Percentiles rank a stretch among this genome's conserved stretches.
Conservation (phyloP, 495 filamentous ascomycete genomes). For the Hyaloscypha bicolor region DNA sequence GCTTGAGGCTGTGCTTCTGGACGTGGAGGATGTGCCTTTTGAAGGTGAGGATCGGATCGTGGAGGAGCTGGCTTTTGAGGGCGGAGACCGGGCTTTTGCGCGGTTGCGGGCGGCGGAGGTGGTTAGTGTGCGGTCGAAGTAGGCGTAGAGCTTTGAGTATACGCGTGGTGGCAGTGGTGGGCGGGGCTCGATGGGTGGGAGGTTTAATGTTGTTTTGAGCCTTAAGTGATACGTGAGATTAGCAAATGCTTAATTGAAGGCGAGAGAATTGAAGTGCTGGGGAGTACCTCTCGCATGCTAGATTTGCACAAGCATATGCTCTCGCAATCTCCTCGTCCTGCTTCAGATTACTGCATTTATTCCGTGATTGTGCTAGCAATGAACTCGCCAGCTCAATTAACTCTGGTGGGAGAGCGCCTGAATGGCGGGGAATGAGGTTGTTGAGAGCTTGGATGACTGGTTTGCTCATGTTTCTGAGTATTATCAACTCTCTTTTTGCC, state of each 20-base stretch:
- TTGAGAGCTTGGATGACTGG: conserved; percentile 75
- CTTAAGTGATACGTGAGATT: conserved; percentile 41
- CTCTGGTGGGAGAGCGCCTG: conserved; percentile 67
- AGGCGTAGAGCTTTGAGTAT: conserved; percentile 82
- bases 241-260: not conserved
- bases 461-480: conserved; percentile 59
- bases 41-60: not conserved
- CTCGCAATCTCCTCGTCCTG: conserved; percentile 87
- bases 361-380: conserved; percentile 84
- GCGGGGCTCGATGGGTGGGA: conserved; percentile 76
- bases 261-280: not conserved
- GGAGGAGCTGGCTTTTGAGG: conserved; percentile 9
- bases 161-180: conserved; percentile 81
- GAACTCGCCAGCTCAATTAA: conserved; percentile 77
- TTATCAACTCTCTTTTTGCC: not conserved
- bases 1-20: not conserved
- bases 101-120: conserved; percentile 18
- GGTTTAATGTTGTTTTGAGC: conserved; percentile 78
- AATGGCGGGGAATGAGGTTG: conserved; percentile 77
- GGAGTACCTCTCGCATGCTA: conserved; percentile 80
- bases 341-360: conserved; percentile 76
- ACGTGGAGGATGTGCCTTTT: not conserved
- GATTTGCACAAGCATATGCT: conserved; percentile 84
- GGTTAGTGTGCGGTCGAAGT: conserved; percentile 74
- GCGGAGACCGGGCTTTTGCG: not conserved